Base-by-base conservation (phyloP, 2,329 filamentous ascomycete species). In the Stachybotrys chartarum region DNA sequence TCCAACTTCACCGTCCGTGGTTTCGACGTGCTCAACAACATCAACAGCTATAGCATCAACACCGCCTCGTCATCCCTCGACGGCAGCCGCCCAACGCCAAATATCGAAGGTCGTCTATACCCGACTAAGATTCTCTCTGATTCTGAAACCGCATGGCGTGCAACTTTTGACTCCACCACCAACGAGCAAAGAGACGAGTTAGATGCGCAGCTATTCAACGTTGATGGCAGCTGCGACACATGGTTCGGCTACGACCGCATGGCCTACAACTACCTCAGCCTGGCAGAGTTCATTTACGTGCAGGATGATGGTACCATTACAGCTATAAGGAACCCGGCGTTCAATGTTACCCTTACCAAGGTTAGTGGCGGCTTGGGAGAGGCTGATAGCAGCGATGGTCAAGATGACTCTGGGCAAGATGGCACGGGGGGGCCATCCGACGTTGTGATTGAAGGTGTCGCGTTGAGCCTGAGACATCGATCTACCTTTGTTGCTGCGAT, bases 1-100 rank as follows among this genome's bases (percentile, higher is more conserved):
- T 58, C 66, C 8, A 59, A 63, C 42, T 78, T 73, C 68, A 60
- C 66, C 14, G 67, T 76, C 44, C 72, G 72, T 10, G 74, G 71
- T 3, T 71, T 73, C 31, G 69, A 78, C 51, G 67, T 77, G 0
- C 59, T 75, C 0, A 57, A 61, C 54, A 69, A 73, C 52, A 71
- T 73, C 47, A 59, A 59, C 10, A 56, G 56, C 51, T 70, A 66
- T 59, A 61, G 52, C 46, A 60, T 62, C 48, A 30, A 16, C 45
- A 53, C 54, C n/a, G 57, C 58, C 3, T 49, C 60, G 3, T 57
- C 58, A 30, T 55, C 58, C 8, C 55, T 54, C 10, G 31, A 58
- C 30, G 44, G 58, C 17, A 53, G 47, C 2, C 45, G 58, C 14
- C 50, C 35, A 39, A 50, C 48, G 7, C 42, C 59, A 1, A 51